Conservation (phyloP, 2,329 filamentous ascomycete species). For the Penicillium sclerotigenum region DNA sequence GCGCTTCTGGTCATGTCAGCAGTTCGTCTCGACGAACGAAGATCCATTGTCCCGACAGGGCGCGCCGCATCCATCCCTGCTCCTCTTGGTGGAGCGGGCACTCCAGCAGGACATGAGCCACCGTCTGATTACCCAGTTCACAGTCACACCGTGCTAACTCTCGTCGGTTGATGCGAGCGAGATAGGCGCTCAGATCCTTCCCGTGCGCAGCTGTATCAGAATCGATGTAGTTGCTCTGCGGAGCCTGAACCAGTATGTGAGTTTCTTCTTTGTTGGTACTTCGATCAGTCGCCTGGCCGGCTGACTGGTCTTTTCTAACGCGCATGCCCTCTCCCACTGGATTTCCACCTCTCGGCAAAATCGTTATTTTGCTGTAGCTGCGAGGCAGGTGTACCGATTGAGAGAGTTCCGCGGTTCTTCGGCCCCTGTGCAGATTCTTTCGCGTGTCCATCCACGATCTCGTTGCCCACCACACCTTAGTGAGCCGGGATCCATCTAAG, state of each 20-base stretch:
- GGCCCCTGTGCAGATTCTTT: not conserved
- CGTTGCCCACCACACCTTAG: not conserved
- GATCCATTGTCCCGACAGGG: not conserved
- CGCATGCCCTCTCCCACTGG: not conserved
- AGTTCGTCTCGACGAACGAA: not conserved
- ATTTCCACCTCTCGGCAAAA: not conserved
- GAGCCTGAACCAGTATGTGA: not conserved
- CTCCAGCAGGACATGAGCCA: not conserved
- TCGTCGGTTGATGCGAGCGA: not conserved
- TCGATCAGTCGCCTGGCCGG: not conserved
- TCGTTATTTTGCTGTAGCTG: not conserved
- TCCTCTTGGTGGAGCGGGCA: not conserved
- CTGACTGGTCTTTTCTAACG: not conserved
- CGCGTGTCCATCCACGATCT: not conserved
- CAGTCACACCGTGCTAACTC: not conserved
- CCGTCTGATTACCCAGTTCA: not conserved
- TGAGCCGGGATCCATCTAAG: not conserved
- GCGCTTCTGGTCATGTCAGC: not conserved
- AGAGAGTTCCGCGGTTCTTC: not conserved
- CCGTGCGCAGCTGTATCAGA: conserved; percentile 2
- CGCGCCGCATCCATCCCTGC: not conserved
- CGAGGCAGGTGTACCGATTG: conserved; percentile 3
- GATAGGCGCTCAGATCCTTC: not conserved
- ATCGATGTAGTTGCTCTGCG: conserved; percentile 2
- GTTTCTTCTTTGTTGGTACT: not conserved